Evolutionary conservation across 2,329 filamentous ascomycete genomes (phyloP).

Genomic region (Paraphaeosphaeria sporulosa): DNA sequence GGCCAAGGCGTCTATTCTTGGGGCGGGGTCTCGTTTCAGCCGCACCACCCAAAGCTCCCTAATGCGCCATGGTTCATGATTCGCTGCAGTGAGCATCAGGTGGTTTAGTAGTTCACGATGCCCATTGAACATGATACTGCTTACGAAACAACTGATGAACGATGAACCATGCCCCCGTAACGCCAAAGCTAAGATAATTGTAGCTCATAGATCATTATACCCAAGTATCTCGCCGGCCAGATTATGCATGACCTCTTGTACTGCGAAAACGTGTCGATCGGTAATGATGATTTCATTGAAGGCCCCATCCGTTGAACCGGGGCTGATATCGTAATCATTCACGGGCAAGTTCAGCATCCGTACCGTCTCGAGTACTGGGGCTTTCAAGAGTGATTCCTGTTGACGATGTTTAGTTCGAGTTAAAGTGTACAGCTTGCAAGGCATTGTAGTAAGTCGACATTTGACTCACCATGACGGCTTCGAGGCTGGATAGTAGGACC

Average conservation of each 20-base stretch:
- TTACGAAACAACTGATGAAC: no score
- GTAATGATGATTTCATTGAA: no score
- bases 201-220: no score
- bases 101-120: background rate
- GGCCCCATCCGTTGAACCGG: no score
- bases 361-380: background rate
- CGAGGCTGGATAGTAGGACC: no score
- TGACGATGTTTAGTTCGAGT: background rate
- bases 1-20: slow-evolving; percentile 28
- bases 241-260: background rate
- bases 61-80: background rate
- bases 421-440: no score
- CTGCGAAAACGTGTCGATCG: background rate
- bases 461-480: no score
- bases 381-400: background rate
- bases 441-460: no score
- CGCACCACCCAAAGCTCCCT: slow-evolving; percentile 4
- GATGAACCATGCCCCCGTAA: no score
- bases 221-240: background rate
- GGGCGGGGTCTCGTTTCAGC: slow-evolving; percentile 12
- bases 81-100: background rate
- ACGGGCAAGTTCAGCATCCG: background rate
- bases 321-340: background rate
- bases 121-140: no score
- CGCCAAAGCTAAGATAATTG: no score